Evolutionary conservation across 2,329 filamentous ascomycete species (phyloP).

Genomic region (Fusarium piperis): DNA sequence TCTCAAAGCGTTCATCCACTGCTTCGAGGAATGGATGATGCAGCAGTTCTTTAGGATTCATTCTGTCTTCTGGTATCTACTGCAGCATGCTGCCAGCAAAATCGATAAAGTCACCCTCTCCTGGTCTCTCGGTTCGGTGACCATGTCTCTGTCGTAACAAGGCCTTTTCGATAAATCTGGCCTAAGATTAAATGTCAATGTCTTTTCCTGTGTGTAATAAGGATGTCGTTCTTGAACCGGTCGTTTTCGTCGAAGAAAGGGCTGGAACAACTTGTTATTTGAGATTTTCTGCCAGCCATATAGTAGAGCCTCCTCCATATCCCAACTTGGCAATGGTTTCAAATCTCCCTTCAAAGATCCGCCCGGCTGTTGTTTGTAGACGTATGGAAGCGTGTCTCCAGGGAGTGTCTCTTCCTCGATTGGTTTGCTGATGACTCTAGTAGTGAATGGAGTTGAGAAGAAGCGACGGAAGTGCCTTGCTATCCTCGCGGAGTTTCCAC

Average conservation of each 20-base stretch:
- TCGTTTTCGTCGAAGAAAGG: slow-evolving; percentile 29
- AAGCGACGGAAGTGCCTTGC: background rate
- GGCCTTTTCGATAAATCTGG: slow-evolving; percentile 15
- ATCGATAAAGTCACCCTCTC: slow-evolving; percentile 37
- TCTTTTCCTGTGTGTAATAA: background rate
- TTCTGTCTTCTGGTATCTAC: slow-evolving; percentile 40
- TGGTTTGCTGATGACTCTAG: slow-evolving; percentile 5
- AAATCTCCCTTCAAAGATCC: slow-evolving; percentile 48
- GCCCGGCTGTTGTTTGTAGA: slow-evolving; percentile 30
- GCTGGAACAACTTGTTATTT: slow-evolving; percentile 12
- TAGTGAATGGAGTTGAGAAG: background rate
- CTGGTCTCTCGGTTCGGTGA: slow-evolving; percentile 26
- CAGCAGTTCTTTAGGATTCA: slow-evolving; percentile 36
- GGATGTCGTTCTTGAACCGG: background rate
- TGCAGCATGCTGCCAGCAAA: slow-evolving; percentile 38
- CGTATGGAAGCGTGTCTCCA: slow-evolving; percentile 14
- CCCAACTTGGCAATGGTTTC: slow-evolving; percentile 49
- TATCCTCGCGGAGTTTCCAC: background rate
- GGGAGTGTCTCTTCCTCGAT: slow-evolving; percentile 34
- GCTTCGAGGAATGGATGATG: slow-evolving; percentile 33
- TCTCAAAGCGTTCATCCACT: background rate
- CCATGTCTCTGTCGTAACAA: slow-evolving; percentile 17
- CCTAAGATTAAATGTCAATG: background rate
- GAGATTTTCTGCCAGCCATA: slow-evolving; percentile 49
- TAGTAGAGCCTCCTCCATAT: slow-evolving; percentile 48